phyloP scores from a whole-genome alignment of 495 filamentous ascomycete genomes.

The Trichocladium antarcticum region DNA sequence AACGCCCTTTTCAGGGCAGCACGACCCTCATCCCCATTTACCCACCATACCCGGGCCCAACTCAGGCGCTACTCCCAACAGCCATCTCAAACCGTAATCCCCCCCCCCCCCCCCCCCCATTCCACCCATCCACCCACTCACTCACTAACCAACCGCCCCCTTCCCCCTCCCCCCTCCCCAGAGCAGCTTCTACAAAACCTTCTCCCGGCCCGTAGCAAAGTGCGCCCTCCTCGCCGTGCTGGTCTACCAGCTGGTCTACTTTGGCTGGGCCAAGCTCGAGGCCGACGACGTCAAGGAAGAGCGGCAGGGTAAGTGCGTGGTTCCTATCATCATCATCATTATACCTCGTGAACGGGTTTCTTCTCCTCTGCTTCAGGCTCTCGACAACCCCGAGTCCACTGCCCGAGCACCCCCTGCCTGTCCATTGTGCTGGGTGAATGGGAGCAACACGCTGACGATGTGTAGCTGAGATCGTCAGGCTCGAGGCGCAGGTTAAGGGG shows the following conservation, averaged over 20 bases:
- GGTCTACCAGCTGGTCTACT: constrained; percentile 80
- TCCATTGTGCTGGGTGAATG: no score
- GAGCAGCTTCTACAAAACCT: constrained; percentile 58
- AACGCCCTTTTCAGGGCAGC: constrained; percentile 4
- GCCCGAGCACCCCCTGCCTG: no score
- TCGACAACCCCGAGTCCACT: no score
- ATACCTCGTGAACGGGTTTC: no score
- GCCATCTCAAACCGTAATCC: constrained; percentile 11
- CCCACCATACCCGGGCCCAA: neutral
- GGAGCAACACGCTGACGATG: no score
- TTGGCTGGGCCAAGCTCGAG: constrained; percentile 80
- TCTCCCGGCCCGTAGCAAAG: constrained; percentile 70
- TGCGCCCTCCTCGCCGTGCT: constrained; percentile 76
- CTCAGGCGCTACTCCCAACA: constrained; percentile 9
- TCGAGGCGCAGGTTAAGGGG: constrained; percentile 17
- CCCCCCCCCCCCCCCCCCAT: neutral
- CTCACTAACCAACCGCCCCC: neutral
- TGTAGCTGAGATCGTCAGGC: constrained; percentile 13
- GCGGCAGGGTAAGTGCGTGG: constrained; percentile 36
- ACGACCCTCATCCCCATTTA: neutral
- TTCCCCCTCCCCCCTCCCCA: no score
- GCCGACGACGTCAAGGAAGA: constrained; percentile 55
- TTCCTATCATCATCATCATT: no score
- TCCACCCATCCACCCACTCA: neutral
- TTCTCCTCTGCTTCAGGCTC: no score